Base-by-base conservation (phyloP, 805 yeast genomes). In the Suhomyces faveliae region DNA sequence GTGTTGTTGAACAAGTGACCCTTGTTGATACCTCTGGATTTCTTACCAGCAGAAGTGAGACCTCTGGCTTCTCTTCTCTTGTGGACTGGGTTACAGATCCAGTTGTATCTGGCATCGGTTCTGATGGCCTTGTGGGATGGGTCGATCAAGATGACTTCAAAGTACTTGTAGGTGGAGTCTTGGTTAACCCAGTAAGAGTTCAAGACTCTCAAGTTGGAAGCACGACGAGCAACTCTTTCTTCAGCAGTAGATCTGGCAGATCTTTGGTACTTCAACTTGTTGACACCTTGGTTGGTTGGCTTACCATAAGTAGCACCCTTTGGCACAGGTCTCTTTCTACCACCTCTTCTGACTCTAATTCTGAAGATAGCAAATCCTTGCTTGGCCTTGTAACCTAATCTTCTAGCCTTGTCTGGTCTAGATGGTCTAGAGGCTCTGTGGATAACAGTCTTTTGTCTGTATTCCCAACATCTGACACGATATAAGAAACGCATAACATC, bases 231-330 rank as follows among this genome's bases (percentile, higher is more conserved):
- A 69, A 92, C 96, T 83, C 98, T 89, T 84, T 94, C 99, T 83
- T 94, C 99, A 70, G 99, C 99, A 68, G 97, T 91, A 67, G 96
- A 83, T 80, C 96, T 89, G 78, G 89, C 82, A 58, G 97, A 86
- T 80, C 92, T 89, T 84, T 94, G 99, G 96, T 90, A 91, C 83
- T 94, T 94, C 82, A 94, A 88, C 79, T 94, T 97, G 84, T 84
- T 84, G 65, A 94, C 94, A 89, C 99, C 99, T 83, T 89, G 96
- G 96, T 94, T 94, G 83, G 99, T 94, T 86, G 99, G 99, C 88
- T 94, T 94, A 89, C 99, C 99, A 86, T 94, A 92, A 76, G 98
- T 94, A 72, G 97, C 98, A 89, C 99, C 99, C 94, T 94, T 94
- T 82, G 95, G 90, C 70, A 87, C 97, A 69, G 97, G 97, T 83